Conservation (phyloP, 225 moss, liverwort and hornwort species). For the Antitrichia curtipendula region DNA sequence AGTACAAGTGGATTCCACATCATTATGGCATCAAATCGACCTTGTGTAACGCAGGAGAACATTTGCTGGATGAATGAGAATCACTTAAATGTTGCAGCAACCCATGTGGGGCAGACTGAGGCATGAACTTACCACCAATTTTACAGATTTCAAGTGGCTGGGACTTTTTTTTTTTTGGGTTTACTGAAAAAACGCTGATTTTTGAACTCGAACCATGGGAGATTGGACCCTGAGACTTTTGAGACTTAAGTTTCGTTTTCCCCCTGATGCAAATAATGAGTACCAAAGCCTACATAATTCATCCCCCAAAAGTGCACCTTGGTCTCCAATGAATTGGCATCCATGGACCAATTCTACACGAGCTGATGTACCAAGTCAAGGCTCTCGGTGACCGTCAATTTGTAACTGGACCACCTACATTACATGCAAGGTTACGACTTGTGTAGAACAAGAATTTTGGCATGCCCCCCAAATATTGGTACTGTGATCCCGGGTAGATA, state of each 20-base stretch:
- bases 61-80: neutral
- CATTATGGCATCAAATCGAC: neutral
- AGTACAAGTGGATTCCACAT: neutral
- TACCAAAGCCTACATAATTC: neutral
- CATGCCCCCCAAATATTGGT: neutral
- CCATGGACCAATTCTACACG: neutral
- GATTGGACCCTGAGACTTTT: neutral
- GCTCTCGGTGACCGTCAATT: neutral
- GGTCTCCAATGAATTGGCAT: neutral
- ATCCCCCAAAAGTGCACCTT: neutral
- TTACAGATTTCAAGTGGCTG: neutral
- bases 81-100: neutral
- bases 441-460: fast-evolving
- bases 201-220: neutral
- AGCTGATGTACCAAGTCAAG: neutral
- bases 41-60: neutral
- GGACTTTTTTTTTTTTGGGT: neutral
- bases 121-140: neutral
- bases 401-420: neutral
- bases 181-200: neutral
- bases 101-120: neutral
- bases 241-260: no score
- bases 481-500: neutral
- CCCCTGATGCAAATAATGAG: neutral
- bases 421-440: neutral